These are phyloP conservation scores for Hevea brasiliensis DNA, from an alignment of 345 rosid species.

Conservation along the genomic window DNA sequence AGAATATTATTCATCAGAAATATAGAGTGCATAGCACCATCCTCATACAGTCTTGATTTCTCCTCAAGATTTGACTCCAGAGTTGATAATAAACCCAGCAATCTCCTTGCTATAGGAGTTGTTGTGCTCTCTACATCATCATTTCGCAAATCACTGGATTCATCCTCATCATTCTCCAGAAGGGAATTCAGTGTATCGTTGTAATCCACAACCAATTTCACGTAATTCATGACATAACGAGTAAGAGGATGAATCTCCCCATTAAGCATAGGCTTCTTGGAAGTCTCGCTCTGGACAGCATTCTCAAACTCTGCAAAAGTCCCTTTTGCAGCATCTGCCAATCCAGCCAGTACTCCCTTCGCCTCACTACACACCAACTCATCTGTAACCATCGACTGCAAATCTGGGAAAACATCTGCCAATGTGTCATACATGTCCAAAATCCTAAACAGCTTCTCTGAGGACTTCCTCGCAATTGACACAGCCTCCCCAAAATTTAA, in stretches of 20 bases:
- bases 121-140: constrained; percentile 43
- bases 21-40: constrained; percentile 64
- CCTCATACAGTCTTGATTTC: constrained; percentile 82
- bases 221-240: constrained; percentile 92
- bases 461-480: constrained; percentile 69
- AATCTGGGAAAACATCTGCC: constrained; percentile 50
- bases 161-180: constrained; percentile 52
- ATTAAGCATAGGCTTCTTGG: constrained; percentile 69
- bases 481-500: constrained; percentile 95
- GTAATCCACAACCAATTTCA: constrained; percentile 85
- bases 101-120: constrained; percentile 58
- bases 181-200: constrained; percentile 54
- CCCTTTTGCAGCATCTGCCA: constrained; percentile 79
- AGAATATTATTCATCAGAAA: constrained; percentile 89
- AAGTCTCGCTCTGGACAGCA: constrained; percentile 68
- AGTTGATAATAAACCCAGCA: constrained; percentile 55
- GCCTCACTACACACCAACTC: constrained; percentile 59
- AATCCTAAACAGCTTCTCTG: constrained; percentile 94
- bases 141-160: constrained; percentile 31
- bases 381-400: constrained; percentile 65
- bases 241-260: constrained; percentile 98
- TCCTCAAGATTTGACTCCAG: constrained; percentile 83
- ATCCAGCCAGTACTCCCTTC: constrained; percentile 54
- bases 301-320: constrained; percentile 91
- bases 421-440: constrained; percentile 91